phyloP scores from a whole-genome alignment of 192 early-diverging fungal genomes.

The Linnemannia schmuckeri region DNA sequence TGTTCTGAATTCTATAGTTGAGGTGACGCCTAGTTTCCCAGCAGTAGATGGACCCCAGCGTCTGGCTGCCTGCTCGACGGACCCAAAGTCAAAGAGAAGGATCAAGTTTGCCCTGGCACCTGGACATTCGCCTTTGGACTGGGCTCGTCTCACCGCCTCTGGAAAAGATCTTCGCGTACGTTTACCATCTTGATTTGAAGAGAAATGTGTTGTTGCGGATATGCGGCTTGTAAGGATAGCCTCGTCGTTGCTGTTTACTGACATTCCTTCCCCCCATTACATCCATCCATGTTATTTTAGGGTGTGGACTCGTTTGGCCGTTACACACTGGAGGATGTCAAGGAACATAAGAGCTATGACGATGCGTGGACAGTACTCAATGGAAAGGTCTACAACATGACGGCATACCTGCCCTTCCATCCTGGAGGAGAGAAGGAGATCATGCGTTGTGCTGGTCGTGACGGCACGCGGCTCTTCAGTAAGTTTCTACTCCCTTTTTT shows the following conservation, averaged over 20 bases:
- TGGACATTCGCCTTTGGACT: constrained; percentile 92
- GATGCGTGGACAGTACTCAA: constrained; percentile 93
- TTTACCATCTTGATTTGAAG: background rate
- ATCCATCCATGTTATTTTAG: constrained; percentile 32
- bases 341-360: constrained; percentile 78
- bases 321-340: constrained; percentile 81
- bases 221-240: too few species aligned
- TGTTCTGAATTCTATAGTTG: background rate
- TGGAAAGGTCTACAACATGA: constrained; percentile 94
- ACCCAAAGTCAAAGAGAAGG: constrained; percentile 52
- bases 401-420: constrained; percentile 90
- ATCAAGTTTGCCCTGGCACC: constrained; percentile 87
- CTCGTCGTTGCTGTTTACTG: constrained; percentile 2
- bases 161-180: constrained; percentile 77
- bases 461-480: constrained; percentile 91
- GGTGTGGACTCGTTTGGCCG: constrained; percentile 68
- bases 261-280: background rate
- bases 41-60: constrained; percentile 53
- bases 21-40: constrained; percentile 47
- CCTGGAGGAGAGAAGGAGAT: constrained; percentile 86
- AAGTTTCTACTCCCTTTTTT: constrained; percentile 36
- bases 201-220: background rate
- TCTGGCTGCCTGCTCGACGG: constrained; percentile 50
- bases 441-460: constrained; percentile 90
- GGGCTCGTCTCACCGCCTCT: constrained; percentile 87